Evolutionary conservation across 345 rosid species (phyloP).

Genomic region (thale cress (Arabidopsis thaliana)): DNA sequence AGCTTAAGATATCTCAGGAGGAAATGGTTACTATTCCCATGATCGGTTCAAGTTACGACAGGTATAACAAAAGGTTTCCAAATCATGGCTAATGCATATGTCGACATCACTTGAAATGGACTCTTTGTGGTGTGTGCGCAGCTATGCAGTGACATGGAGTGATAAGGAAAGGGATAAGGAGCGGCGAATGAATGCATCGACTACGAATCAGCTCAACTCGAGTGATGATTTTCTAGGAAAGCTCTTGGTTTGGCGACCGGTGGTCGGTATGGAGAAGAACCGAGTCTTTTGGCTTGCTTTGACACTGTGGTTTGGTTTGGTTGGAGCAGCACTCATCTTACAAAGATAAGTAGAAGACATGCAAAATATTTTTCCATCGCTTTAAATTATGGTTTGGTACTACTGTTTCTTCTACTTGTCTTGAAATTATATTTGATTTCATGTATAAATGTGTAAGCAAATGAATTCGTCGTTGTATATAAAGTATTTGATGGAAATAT

Average conservation of each 20-base stretch:
- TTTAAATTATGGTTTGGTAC: slow-evolving; percentile 13
- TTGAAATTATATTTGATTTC: slow-evolving; percentile 37
- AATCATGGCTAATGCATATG: not conserved
- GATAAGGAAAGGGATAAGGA: slow-evolving; percentile 74
- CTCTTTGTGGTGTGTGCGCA: slow-evolving; percentile 43
- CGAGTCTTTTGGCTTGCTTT: slow-evolving; percentile 74
- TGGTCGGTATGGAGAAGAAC: slow-evolving; percentile 68
- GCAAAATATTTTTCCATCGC: not conserved
- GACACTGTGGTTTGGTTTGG: slow-evolving; percentile 83
- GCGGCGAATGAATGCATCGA: slow-evolving; percentile 52
- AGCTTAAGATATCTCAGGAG: slow-evolving; percentile 86
- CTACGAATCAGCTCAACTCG: slow-evolving; percentile 72
- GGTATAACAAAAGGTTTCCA: slow-evolving; percentile 42
- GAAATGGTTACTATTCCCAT: slow-evolving; percentile 91
- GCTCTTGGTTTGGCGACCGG: slow-evolving; percentile 84
- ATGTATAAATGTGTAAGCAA: slow-evolving; percentile 32
- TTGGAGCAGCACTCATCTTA: slow-evolving; percentile 80
- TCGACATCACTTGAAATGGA: not conserved
- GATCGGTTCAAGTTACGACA: slow-evolving; percentile 81
- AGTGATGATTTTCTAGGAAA: slow-evolving; percentile 72
- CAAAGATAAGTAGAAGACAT: slow-evolving; percentile 55
- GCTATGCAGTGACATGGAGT: slow-evolving; percentile 91
- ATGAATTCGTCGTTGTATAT: slow-evolving; percentile 32
- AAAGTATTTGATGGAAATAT: slow-evolving; percentile 19
- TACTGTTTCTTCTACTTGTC: slow-evolving; percentile 14